phyloP scores from a whole-genome alignment of 2,329 filamentous ascomycete genomes.

The Talaromyces sp. region DNA sequence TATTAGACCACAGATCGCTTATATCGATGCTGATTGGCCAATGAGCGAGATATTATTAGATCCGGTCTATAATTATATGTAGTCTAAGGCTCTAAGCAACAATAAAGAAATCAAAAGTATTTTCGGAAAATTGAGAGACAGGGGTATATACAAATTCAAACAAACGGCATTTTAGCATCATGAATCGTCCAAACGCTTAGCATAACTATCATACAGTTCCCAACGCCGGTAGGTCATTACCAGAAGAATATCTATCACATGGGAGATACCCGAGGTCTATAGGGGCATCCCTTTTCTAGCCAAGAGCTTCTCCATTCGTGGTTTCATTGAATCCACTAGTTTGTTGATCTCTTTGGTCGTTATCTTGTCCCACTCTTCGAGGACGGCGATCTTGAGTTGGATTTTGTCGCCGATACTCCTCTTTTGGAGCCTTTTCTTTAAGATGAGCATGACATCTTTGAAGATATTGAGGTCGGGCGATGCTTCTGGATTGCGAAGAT shows the following conservation, averaged over 20 bases:
- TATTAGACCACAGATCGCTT: background rate
- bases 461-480: conserved; percentile 14
- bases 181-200: background rate
- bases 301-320: conserved; percentile 11
- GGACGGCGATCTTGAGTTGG: conserved; percentile 10
- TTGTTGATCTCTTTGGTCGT: conserved; percentile 14
- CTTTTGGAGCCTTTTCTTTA: conserved; percentile 14
- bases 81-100: background rate
- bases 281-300: conserved; percentile 14
- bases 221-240: background rate
- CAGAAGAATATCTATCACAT: background rate
- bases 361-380: conserved; percentile 15
- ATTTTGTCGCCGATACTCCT: conserved; percentile 10
- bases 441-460: conserved; percentile 13
- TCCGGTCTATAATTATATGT: background rate
- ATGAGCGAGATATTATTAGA: background rate
- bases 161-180: background rate
- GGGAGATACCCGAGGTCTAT: background rate
- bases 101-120: background rate
- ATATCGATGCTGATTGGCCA: background rate
- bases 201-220: background rate
- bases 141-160: background rate
- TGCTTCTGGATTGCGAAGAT: conserved; percentile 11
- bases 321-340: conserved; percentile 15
- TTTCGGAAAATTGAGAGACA: background rate